phyloP scores from a whole-genome alignment of 2,329 filamentous ascomycete species.

The Lojkania enalia region DNA sequence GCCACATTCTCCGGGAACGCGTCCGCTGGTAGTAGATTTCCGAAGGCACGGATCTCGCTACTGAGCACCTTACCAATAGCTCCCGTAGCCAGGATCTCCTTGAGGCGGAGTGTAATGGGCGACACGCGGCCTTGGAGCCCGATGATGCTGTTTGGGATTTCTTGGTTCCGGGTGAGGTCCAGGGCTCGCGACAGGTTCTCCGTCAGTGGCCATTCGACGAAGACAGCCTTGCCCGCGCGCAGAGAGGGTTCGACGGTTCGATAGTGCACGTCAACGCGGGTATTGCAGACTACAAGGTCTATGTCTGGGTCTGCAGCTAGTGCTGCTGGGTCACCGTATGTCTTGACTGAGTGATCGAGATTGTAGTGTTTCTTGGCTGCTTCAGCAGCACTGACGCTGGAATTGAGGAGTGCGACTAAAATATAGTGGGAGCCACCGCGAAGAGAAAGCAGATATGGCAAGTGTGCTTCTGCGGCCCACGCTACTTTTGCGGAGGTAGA shows the following conservation, averaged over 20 bases:
- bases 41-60: slow-evolving; percentile 18
- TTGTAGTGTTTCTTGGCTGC: slow-evolving; percentile 46
- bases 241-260: slow-evolving; percentile 52
- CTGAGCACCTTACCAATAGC: slow-evolving; percentile 48
- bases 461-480: slow-evolving; percentile 61
- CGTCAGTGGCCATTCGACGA: slow-evolving; percentile 56
- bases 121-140: slow-evolving; percentile 50
- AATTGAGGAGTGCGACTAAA: slow-evolving; percentile 54
- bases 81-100: slow-evolving; percentile 43
- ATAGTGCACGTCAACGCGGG: slow-evolving; percentile 59
- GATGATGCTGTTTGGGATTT: slow-evolving; percentile 34
- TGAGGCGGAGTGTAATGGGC: slow-evolving; percentile 45
- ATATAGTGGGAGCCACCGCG: slow-evolving; percentile 42
- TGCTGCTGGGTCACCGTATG: slow-evolving; percentile 49
- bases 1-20: slow-evolving; percentile 14
- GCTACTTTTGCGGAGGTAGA: slow-evolving; percentile 55
- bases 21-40: slow-evolving; percentile 15
- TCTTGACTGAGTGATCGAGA: slow-evolving; percentile 44
- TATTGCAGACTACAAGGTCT: slow-evolving; percentile 54
- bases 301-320: slow-evolving; percentile 44
- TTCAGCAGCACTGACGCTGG: slow-evolving; percentile 45
- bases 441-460: slow-evolving; percentile 60
- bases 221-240: slow-evolving; percentile 57
- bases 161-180: slow-evolving; percentile 40
- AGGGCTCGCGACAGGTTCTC: slow-evolving; percentile 41